Evolutionary conservation across 1,139 yeast genomes (phyloP), one percentile per base, ranked within the genome.

Genomic region (Pichia sp.): DNA sequence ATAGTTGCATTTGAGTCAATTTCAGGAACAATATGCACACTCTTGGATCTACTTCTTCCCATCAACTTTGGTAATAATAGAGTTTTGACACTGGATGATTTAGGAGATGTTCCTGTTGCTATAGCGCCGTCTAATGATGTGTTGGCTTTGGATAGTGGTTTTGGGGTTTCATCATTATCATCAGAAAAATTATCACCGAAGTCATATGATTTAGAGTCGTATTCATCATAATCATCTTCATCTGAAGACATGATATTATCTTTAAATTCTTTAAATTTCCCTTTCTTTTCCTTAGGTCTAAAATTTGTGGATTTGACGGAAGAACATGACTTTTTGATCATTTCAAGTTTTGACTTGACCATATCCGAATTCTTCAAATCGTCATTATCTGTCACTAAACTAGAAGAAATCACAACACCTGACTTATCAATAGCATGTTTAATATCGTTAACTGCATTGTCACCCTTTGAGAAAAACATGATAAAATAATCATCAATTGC

Each of bases 401-500:
- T 46, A 35, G 51, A 57, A 1, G 59, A 48, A 2, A 60, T 38
- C 14, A 53, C 55, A 11, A 60, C 50, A 14, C 64, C 63, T 1
- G 63, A 61, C 9, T 53, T 56, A n/a, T 55, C 52, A 21, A 61
- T 56, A 3, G 57, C 62, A 7, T 45, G 45, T 38, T 57, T 58
- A 22, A 64, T 60, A 32, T 56, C 58, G 5, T 50, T 42, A 10
- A 59, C 56, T 2, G 71, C 73, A 28, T 50, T 45, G 15, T 66
- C 62, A 4, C 76, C 77, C 8, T 68, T 59, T 24, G 70, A 69
- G 59, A 88, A 83, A 56, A 88, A 85, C 56, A 87, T 77, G 55
- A 90, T 76, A 50, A 77, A 79, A 53, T 84, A 79, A 44, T 83
- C 87, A 57, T 86, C 91, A 42, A 79, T 58, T 0, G 83, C 83